phyloP scores from a whole-genome alignment of 805 yeast genomes.

The Sporopachydermia lactativora region DNA sequence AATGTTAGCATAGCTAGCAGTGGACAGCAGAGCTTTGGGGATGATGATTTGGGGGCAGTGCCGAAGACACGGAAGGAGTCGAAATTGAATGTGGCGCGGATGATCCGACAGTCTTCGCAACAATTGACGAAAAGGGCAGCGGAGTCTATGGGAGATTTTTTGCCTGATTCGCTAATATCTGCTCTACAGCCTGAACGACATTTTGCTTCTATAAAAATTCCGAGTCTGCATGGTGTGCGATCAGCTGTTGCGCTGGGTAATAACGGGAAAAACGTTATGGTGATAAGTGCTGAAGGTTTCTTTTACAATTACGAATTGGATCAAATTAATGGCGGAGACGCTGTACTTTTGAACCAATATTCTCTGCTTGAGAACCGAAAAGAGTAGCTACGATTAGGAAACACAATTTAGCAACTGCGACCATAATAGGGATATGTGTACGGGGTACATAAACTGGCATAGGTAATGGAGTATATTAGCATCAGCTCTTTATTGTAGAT shows the following conservation, averaged over 20 bases:
- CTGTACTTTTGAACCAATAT: slow-evolving; percentile 51
- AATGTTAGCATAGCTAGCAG: too few relatives aligned
- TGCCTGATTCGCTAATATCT: slow-evolving; percentile 56
- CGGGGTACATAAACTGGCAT: too few relatives aligned
- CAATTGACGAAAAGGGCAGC: slow-evolving; percentile 68
- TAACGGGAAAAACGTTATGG: slow-evolving; percentile 30
- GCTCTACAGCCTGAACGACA: slow-evolving; percentile 67
- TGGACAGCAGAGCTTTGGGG: slow-evolving; percentile 9
- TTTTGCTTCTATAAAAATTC: slow-evolving; percentile 58
- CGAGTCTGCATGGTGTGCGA: slow-evolving; percentile 12
- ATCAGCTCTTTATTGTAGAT: too few relatives aligned
- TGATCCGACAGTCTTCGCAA: slow-evolving; percentile 68
- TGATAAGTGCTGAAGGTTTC: slow-evolving; percentile 54
- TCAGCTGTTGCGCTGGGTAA: slow-evolving; percentile 19
- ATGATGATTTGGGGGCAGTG: slow-evolving; percentile 8
- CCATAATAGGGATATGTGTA: too few relatives aligned
- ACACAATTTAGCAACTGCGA: too few relatives aligned
- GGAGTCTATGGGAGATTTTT: slow-evolving; percentile 60
- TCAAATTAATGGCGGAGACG: slow-evolving; percentile 71
- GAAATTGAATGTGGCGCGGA: slow-evolving; percentile 59
- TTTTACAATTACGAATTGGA: slow-evolving; percentile 57
- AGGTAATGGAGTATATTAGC: too few relatives aligned
- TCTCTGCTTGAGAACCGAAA: slow-evolving; percentile 19
- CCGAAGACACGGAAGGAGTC: slow-evolving; percentile 18
- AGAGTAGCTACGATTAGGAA: too few relatives aligned